A percentile compares a stretch with the other conserved stretches of the same genome.
Evolutionary conservation across 2,329 filamentous ascomycete genomes (phyloP).

Genomic region (Aureobasidium leucospermi): DNA sequence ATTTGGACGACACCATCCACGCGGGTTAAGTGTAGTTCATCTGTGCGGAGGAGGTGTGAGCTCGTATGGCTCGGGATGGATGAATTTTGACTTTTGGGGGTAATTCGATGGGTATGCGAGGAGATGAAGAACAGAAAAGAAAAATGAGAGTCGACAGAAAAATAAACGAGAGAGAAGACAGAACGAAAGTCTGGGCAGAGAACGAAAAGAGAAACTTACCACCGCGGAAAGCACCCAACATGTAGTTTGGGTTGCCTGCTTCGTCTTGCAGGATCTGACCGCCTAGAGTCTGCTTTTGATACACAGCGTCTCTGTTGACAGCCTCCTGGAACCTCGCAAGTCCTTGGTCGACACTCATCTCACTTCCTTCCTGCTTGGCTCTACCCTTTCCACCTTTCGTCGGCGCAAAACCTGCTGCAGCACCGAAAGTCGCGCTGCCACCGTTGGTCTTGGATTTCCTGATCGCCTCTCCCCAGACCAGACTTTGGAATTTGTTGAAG

Average conservation of each 20-base stretch:
- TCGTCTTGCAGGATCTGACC: slow-evolving; percentile 67
- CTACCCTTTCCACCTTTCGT: slow-evolving; percentile 15
- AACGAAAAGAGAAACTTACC: not conserved
- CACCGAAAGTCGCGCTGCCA: slow-evolving; percentile 36
- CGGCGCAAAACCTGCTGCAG: slow-evolving; percentile 38
- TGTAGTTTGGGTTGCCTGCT: slow-evolving; percentile 67
- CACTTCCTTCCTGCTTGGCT: slow-evolving; percentile 38
- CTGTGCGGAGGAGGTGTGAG: slow-evolving; percentile 26
- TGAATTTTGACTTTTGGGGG: too few relatives aligned
- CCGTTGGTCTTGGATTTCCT: slow-evolving; percentile 38
- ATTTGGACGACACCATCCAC: slow-evolving; percentile 79
- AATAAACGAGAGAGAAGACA: not conserved
- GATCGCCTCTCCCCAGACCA: slow-evolving; percentile 74
- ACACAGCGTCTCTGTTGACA: slow-evolving; percentile 60
- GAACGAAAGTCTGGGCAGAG: not conserved
- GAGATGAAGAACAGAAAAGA: too few relatives aligned
- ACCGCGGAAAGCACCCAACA: slow-evolving; percentile 84
- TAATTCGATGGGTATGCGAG: not conserved
- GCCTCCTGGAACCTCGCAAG: slow-evolving; percentile 58
- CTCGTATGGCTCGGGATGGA: not conserved
- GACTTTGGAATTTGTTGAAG: slow-evolving; percentile 78
- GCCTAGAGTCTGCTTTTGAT: slow-evolving; percentile 76
- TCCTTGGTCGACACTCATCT: slow-evolving; percentile 30
- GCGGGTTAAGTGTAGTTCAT: slow-evolving; percentile 79
- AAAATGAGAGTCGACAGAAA: not conserved